phyloP scores from a whole-genome alignment of 345 rosid genomes.

The Trapa bicornis region DNA sequence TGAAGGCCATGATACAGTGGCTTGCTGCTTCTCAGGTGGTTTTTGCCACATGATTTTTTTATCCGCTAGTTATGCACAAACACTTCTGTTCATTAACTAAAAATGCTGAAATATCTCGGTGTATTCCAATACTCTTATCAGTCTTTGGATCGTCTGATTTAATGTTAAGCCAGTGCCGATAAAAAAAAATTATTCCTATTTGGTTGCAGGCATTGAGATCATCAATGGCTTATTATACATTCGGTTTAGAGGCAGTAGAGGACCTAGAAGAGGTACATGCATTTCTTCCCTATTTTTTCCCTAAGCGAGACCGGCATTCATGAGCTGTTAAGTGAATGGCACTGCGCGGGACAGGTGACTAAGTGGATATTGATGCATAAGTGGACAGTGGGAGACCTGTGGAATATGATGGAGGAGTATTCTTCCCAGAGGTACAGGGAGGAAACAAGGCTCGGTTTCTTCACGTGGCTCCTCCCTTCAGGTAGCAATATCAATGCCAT shows the following conservation, averaged over 20 bases:
- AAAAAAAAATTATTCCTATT: background rate
- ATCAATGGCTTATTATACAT: conserved; percentile 52
- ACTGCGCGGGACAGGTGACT: conserved; percentile 39
- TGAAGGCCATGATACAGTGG: conserved; percentile 86
- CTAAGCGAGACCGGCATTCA: background rate
- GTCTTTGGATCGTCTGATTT: background rate
- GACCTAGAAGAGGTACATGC: conserved; percentile 45
- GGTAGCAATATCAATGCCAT: conserved; percentile 9
- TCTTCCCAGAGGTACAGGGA: conserved; percentile 45
- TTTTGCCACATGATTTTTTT: background rate
- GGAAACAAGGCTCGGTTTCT: conserved; percentile 48
- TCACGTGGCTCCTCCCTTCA: conserved; percentile 75
- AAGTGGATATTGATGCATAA: conserved; percentile 58
- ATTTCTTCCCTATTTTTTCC: background rate
- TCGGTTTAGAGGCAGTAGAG: conserved; percentile 35
- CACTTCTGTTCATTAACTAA: background rate
- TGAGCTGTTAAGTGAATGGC: background rate
- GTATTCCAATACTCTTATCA: background rate
- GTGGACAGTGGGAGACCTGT: conserved; percentile 95
- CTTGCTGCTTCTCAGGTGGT: conserved; percentile 92
- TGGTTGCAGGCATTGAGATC: conserved; percentile 68
- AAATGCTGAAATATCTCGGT: background rate
- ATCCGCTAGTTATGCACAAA: too few relatives aligned
- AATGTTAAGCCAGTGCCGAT: background rate
- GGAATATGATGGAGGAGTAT: conserved; percentile 71